Conservation (phyloP, 352 stramenopile genomes). For the Chrysophaeum taylorii region DNA sequence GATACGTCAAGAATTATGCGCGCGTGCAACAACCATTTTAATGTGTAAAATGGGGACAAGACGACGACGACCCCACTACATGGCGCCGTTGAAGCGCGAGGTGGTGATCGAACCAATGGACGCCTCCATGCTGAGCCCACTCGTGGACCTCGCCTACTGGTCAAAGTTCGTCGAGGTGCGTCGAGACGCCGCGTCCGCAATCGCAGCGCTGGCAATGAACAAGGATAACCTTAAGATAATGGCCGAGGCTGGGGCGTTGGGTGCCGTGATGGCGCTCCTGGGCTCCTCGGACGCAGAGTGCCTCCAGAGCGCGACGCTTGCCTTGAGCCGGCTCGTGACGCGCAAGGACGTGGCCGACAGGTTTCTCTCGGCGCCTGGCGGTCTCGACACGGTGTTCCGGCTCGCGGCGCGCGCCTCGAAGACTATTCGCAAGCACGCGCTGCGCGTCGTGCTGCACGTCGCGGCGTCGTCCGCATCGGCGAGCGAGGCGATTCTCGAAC, state of each 20-base stretch:
- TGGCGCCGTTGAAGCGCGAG: constrained; percentile 2
- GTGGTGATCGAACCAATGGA: constrained; percentile 16
- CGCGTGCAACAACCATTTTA: too few species aligned
- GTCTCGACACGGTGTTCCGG: constrained; percentile 55
- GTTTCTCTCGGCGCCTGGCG: constrained; percentile 54
- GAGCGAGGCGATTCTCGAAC: constrained; percentile 48
- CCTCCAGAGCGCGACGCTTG: constrained; percentile 51
- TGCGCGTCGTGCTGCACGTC: constrained; percentile 50
- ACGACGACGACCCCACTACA: background rate
- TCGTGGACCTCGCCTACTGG: constrained; percentile 74
- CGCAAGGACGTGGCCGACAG: constrained; percentile 13
- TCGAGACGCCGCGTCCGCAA: constrained; percentile 55
- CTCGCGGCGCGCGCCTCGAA: constrained; percentile 47
- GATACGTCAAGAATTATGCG: too few species aligned
- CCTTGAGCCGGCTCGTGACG: constrained; percentile 43
- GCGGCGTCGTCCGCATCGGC: constrained; percentile 53
- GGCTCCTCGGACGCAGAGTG: constrained; percentile 50
- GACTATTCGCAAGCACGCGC: constrained; percentile 43
- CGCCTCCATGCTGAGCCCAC: constrained; percentile 39
- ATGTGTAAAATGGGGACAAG: too few species aligned
- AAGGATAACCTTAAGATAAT: constrained; percentile 56
- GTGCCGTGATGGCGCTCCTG: constrained; percentile 59
- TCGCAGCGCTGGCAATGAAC: constrained; percentile 60
- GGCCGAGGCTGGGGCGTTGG: constrained; percentile 53
- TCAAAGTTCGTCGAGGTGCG: constrained; percentile 63